Conservation (phyloP, 2,329 filamentous ascomycete species). For the Aureobasidium subglaciale region DNA sequence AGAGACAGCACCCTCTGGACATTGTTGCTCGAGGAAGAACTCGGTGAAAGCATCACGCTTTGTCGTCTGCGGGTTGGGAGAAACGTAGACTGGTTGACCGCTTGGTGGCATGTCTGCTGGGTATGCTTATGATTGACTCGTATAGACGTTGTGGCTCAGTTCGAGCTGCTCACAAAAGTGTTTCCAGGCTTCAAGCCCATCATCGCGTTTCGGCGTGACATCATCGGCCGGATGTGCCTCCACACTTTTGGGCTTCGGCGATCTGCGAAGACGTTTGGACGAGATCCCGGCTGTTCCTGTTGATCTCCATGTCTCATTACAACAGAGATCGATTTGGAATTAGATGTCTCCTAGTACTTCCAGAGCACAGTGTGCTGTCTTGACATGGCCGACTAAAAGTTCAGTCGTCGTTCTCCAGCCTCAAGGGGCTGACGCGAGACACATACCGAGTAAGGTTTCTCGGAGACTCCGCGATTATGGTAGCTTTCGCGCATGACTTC, state of each 20-base stretch:
- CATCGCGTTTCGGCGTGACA: neutral
- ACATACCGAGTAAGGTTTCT: neutral
- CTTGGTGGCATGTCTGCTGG: neutral
- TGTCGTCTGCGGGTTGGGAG: constrained; percentile 21
- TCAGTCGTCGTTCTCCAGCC: neutral
- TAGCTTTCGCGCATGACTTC: constrained; percentile 7
- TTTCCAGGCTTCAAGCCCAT: neutral
- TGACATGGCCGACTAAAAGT: neutral
- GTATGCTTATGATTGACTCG: neutral
- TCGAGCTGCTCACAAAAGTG: neutral
- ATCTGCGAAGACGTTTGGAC: neutral
- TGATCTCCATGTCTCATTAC: neutral
- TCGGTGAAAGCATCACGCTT: constrained; percentile 26
- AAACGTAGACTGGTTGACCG: neutral
- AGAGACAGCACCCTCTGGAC: constrained; percentile 19
- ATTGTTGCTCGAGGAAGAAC: constrained; percentile 16
- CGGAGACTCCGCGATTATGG: neutral
- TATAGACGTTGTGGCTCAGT: neutral
- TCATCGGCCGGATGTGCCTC: neutral
- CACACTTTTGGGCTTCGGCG: neutral
- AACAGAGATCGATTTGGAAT: neutral
- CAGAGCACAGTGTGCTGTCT: neutral
- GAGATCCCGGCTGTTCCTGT: neutral
- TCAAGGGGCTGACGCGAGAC: neutral
- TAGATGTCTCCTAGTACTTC: neutral